Conservation (phyloP, 2,329 filamentous ascomycete genomes). For the Trichoderma pleuroti region DNA sequence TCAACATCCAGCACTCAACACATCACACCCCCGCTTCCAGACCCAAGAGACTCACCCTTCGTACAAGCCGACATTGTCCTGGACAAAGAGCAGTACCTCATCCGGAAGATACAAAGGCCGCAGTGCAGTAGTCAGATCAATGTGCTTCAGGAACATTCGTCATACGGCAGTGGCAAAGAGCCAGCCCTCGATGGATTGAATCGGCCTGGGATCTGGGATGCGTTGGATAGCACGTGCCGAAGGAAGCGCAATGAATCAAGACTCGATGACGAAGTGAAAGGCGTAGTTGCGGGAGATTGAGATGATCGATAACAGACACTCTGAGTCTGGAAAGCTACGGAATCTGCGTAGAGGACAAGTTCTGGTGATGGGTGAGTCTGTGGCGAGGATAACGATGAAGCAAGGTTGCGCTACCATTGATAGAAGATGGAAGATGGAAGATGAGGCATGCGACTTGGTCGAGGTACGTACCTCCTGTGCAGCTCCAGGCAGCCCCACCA, state of each 20-base stretch:
- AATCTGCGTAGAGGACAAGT: background rate
- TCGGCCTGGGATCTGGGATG: background rate
- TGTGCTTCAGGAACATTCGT: conserved; percentile 96
- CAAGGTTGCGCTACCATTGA: background rate
- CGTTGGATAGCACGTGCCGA: conserved; percentile 3
- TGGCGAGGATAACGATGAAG: background rate
- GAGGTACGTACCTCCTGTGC: background rate
- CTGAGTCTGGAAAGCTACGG: background rate
- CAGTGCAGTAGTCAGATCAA: conserved; percentile 94
- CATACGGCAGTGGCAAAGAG: conserved; percentile 39
- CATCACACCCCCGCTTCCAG: background rate
- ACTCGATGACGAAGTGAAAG: background rate
- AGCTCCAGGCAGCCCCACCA: background rate
- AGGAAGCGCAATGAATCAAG: background rate
- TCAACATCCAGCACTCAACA: background rate
- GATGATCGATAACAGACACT: background rate
- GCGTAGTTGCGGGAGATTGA: no score
- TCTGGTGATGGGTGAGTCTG: background rate
- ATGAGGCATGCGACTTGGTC: background rate
- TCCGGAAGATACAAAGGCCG: conserved; percentile 89
- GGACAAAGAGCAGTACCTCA: conserved; percentile 92
- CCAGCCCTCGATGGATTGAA: conserved; percentile 8
- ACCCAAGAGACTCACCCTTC: conserved; percentile 69
- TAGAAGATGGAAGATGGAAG: background rate
- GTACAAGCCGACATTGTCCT: conserved; percentile 95